Evolutionary conservation across 805 yeast species (phyloP), one percentile per base, ranked within the genome.

Genomic region (Lipomyces sp.): DNA sequence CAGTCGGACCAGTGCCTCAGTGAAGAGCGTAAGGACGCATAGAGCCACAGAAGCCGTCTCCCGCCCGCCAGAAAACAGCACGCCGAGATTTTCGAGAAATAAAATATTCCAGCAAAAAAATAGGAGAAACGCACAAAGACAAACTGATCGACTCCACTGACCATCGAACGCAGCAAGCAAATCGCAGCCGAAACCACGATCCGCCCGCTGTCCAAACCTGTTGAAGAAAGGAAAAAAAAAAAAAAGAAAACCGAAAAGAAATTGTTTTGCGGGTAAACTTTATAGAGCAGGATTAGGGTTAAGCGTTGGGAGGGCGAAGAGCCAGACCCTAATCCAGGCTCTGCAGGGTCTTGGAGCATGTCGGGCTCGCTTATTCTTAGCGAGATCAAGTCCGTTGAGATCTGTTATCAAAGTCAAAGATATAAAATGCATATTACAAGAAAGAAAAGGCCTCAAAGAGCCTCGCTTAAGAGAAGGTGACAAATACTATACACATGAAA

Each of bases 161-260:
- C 47, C 47, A 52, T 52, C 57, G 57, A 52, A 41, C 51, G 55
- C 55, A 47, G 38, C 50, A 36, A 36, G 46, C 43, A n/a, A 38
- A 16, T 26, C 23, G n/a, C 16, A n/a, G 36, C 39, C 18, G 28
- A 35, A 19, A 49, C 51, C 32, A 31, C 11, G 51, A 19, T 33
- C 16, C 46, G 38, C 48, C 55, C 42, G 45, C 29, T 43, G 55
- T 21, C 55, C 55, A 37, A 51, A 51, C 42, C 55, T 32, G 39
- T 39, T 38, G 36, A 14, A 28, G 28, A 16, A 28, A 29, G 22
- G 23, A 22, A 22, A 29, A 31, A 26, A 36, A 21, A 19, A 35
- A 34, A 33, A 36, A 39, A 29, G 26, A 45, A 22, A 13, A 13
- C 11, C 13, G 26, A 22, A 18, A 23, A 34, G 28, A 31, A 31